phyloP scores from a whole-genome alignment of 2,329 filamentous ascomycete species.

The Apiospora arundinis region DNA sequence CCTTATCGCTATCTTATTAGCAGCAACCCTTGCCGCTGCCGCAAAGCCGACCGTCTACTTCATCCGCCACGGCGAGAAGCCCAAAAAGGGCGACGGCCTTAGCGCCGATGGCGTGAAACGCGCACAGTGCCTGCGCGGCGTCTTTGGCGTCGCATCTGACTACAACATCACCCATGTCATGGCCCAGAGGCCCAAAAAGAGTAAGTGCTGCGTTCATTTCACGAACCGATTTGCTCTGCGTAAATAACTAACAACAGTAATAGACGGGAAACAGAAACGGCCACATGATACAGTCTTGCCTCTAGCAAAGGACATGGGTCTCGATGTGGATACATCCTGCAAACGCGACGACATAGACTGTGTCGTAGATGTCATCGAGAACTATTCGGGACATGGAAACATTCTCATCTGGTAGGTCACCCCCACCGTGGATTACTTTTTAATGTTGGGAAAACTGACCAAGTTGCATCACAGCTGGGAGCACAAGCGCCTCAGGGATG shows the following conservation, averaged over 20 bases:
- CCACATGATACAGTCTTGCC: conserved; percentile 64
- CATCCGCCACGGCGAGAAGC: conserved; percentile 71
- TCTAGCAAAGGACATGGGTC: conserved; percentile 59
- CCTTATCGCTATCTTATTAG: neutral
- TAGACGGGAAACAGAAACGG: conserved; percentile 57
- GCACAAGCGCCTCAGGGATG: conserved; percentile 58
- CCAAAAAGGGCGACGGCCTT: conserved; percentile 56
- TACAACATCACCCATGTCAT: conserved; percentile 67
- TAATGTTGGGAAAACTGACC: neutral
- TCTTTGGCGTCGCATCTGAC: conserved; percentile 57
- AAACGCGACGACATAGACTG: conserved; percentile 61
- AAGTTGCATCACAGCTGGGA: conserved; percentile 55
- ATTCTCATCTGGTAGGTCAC: conserved; percentile 59
- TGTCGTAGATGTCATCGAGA: conserved; percentile 55
- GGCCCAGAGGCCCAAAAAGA: conserved; percentile 58
- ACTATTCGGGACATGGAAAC: conserved; percentile 57
- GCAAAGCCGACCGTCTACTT: conserved; percentile 61
- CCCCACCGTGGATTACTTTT: too few species aligned
- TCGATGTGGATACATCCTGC: conserved; percentile 61
- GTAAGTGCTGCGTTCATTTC: conserved; percentile 35
- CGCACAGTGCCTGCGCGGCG: conserved; percentile 62
- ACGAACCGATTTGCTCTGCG: neutral
- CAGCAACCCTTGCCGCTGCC: conserved; percentile 18
- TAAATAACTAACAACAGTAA: neutral
- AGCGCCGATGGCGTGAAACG: conserved; percentile 58